Conservation (phyloP, 2,329 filamentous ascomycete species). For the Trichoderma oligosporum region DNA sequence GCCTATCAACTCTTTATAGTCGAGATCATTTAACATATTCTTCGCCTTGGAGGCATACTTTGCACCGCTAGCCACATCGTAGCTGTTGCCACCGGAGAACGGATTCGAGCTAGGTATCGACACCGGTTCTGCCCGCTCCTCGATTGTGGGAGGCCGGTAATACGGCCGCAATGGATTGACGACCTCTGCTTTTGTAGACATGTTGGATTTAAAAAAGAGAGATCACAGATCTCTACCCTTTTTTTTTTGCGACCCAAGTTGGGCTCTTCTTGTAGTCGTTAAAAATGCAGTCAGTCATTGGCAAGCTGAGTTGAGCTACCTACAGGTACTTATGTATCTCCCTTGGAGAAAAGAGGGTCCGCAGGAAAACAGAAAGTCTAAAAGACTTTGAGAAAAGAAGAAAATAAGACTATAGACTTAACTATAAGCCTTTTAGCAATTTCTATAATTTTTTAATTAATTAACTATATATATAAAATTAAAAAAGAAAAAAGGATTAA, state of each 20-base stretch:
- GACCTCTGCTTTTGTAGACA: constrained; percentile 45
- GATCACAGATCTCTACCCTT: constrained; percentile 27
- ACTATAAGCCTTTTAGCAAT: too few relatives aligned
- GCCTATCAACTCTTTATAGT: constrained; percentile 83
- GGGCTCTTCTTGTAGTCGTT: constrained; percentile 11
- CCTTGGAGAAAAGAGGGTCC: too few relatives aligned
- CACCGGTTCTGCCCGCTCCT: constrained; percentile 40
- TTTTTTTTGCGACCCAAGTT: constrained; percentile 11
- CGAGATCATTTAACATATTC: constrained; percentile 83
- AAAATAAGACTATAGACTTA: too few relatives aligned
- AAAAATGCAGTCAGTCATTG: constrained; percentile 11
- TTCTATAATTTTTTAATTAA: too few relatives aligned
- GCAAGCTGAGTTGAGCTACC: constrained; percentile 24
- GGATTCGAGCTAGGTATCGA: constrained; percentile 42
- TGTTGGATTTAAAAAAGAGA: constrained; percentile 33
- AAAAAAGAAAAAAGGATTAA: too few relatives aligned
- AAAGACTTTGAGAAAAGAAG: too few relatives aligned
- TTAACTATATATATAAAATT: too few relatives aligned
- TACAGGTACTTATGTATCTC: not conserved
- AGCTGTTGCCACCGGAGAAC: constrained; percentile 40
- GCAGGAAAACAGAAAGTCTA: too few relatives aligned
- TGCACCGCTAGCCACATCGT: constrained; percentile 38
- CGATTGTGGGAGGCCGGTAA: constrained; percentile 61
- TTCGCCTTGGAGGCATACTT: constrained; percentile 58
- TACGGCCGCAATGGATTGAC: constrained; percentile 66